A percentile compares a stretch with the other conserved stretches of the same genome.
Evolutionary conservation across 1,284 basidiomycete species (phyloP).

Genomic region (Cutaneotrichosporon sp.): DNA sequence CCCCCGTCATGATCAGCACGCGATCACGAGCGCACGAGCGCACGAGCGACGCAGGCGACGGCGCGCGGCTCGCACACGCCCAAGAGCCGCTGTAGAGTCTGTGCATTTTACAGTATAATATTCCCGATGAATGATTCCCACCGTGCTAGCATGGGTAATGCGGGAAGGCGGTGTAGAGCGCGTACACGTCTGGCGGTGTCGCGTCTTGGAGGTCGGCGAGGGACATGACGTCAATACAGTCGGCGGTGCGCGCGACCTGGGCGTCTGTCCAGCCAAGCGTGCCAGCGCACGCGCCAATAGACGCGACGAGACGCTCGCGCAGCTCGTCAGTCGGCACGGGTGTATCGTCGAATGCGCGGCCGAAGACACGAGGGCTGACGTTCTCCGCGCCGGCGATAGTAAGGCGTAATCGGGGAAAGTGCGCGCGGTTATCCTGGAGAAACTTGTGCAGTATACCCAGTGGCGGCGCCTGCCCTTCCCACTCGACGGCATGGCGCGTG

Average conservation of each 20-base stretch:
- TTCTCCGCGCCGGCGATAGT: background rate
- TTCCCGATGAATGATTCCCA: background rate
- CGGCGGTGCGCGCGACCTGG: background rate
- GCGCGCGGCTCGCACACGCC: too few relatives aligned
- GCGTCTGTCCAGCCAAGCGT: background rate
- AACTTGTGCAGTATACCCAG: background rate
- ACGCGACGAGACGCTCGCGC: background rate
- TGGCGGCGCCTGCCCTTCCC: background rate
- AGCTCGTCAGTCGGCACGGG: background rate
- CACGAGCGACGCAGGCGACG: too few relatives aligned
- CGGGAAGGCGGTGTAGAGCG: background rate
- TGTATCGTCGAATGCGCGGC: background rate
- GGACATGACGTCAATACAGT: background rate
- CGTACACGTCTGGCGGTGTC: background rate
- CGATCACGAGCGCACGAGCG: too few relatives aligned
- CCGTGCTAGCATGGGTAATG: background rate
- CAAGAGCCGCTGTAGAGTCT: too few relatives aligned
- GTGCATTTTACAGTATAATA: too few relatives aligned
- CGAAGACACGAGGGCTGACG: background rate
- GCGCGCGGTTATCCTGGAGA: slow-evolving; percentile 1
- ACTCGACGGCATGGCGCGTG: background rate
- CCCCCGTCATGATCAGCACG: too few relatives aligned
- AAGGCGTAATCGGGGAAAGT: background rate
- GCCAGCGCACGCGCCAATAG: background rate
- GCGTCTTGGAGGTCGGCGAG: background rate